These are phyloP conservation scores for Musa balbisiana DNA, from an alignment of 202 grass and related monocot species.

Conservation along the genomic window DNA sequence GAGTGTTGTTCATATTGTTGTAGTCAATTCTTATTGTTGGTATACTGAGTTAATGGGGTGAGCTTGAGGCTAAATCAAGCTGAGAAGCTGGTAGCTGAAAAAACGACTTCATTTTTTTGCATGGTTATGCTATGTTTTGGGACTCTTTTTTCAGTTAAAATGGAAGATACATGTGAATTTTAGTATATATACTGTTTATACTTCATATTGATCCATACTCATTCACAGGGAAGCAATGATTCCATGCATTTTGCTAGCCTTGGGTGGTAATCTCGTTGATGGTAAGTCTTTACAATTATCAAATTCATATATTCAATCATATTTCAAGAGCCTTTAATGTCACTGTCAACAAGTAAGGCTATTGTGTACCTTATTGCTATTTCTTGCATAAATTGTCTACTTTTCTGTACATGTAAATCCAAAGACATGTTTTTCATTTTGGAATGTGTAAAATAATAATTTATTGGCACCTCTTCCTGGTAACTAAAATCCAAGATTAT, in stretches of 20 bases:
- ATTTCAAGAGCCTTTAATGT: not conserved
- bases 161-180: not conserved
- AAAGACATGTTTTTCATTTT: too few relatives aligned
- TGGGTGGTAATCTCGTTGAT: constrained; percentile 96
- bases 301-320: not conserved
- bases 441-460: not conserved
- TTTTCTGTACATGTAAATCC: too few relatives aligned
- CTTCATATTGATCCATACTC: not conserved
- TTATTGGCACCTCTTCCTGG: not conserved
- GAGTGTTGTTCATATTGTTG: too few relatives aligned
- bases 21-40: too few relatives aligned
- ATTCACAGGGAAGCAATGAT: constrained; percentile 91
- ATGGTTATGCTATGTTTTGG: not conserved
- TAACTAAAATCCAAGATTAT: not conserved
- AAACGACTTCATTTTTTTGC: too few relatives aligned
- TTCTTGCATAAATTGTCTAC: too few relatives aligned
- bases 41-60: too few relatives aligned
- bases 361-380: too few relatives aligned
- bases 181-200: too few relatives aligned
- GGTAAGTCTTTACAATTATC: constrained; percentile 36
- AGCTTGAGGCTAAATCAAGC: too few relatives aligned
- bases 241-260: constrained; percentile 97
- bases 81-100: too few relatives aligned
- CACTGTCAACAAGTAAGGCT: too few relatives aligned
- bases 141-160: not conserved